A percentile compares a stretch with the other conserved stretches of the same genome.
Evolutionary conservation across 345 rosid species (phyloP).

Genomic region (Punica granatum): DNA sequence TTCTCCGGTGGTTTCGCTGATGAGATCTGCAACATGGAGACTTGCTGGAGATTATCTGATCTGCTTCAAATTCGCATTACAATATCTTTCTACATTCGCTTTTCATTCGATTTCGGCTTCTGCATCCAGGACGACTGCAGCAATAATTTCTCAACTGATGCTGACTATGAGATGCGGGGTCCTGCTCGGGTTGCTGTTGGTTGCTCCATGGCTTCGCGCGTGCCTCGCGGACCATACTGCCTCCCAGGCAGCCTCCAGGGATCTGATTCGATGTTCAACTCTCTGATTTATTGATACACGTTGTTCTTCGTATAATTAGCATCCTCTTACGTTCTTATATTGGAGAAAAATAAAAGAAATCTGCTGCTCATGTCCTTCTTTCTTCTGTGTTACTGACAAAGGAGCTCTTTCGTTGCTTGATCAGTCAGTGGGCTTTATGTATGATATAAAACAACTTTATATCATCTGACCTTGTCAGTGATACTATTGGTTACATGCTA

Average conservation of each 20-base stretch:
- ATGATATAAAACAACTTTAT: too few species aligned
- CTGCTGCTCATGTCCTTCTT: too few species aligned
- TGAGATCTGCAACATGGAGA: slow-evolving; percentile 43
- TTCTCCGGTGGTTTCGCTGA: slow-evolving; percentile 33
- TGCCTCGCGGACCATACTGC: slow-evolving; percentile 27
- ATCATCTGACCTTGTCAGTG: not conserved
- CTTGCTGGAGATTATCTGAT: slow-evolving; percentile 29
- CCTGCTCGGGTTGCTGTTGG: slow-evolving; percentile 58
- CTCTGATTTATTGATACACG: not conserved
- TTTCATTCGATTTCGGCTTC: too few species aligned
- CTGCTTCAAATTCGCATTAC: not conserved
- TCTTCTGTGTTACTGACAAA: too few species aligned
- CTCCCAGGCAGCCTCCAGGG: slow-evolving; percentile 12
- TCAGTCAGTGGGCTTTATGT: too few species aligned
- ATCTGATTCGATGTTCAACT: not conserved
- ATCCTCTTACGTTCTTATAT: not conserved
- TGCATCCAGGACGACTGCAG: too few species aligned
- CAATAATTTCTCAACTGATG: too few species aligned
- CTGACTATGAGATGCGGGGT: not conserved
- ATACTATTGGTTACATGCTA: not conserved
- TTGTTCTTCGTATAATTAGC: not conserved
- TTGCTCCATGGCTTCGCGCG: slow-evolving; percentile 47
- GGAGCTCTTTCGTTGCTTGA: too few species aligned
- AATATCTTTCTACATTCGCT: too few species aligned
- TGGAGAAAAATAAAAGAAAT: not conserved